Evolutionary conservation across 768 basidiomycete species (phyloP).

Genomic region (Clavaria fumosa): DNA sequence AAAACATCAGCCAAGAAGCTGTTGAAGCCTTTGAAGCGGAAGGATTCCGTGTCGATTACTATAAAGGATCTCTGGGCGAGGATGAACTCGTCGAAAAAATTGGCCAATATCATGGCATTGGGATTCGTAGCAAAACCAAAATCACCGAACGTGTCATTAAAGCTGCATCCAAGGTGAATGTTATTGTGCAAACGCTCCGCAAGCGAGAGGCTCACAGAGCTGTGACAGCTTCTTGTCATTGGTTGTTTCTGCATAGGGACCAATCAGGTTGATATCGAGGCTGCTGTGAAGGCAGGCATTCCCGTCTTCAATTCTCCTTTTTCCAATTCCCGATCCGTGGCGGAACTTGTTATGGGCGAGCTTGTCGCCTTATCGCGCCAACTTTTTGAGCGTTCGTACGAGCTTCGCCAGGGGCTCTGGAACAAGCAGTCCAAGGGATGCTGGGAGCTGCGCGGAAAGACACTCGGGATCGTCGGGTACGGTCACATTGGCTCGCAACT

Average conservation of each 20-base stretch:
- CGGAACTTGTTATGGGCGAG: slow-evolving; percentile 92
- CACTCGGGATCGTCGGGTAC: slow-evolving; percentile 93
- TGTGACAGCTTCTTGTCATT: slow-evolving; percentile 70
- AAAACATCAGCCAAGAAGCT: slow-evolving; percentile 90
- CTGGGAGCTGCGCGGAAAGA: slow-evolving; percentile 98
- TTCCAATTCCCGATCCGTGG: slow-evolving; percentile 97
- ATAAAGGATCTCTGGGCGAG: slow-evolving; percentile 74
- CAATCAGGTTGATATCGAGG: slow-evolving; percentile 86
- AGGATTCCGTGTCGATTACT: slow-evolving; percentile 88
- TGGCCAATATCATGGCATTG: slow-evolving; percentile 79
- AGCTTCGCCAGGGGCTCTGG: slow-evolving; percentile 86
- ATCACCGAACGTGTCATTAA: slow-evolving; percentile 83
- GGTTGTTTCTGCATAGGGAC: slow-evolving; percentile 99
- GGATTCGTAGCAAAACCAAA: slow-evolving; percentile 96
- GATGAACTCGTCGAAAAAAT: slow-evolving; percentile 81
- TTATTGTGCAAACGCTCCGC: neutral
- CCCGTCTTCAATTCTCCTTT: slow-evolving; percentile 99
- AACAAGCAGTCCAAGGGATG: slow-evolving; percentile 98
- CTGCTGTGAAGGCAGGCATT: slow-evolving; percentile 77
- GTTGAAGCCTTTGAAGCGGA: slow-evolving; percentile 63
- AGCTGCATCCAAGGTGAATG: slow-evolving; percentile 65
- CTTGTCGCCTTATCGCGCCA: slow-evolving; percentile 90
- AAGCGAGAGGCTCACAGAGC: neutral
- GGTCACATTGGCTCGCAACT: slow-evolving; percentile 97
- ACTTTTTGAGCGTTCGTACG: slow-evolving; percentile 73